phyloP scores from a whole-genome alignment of 371 early-diverging fungal genomes.

The Actinomortierella ambigua region DNA sequence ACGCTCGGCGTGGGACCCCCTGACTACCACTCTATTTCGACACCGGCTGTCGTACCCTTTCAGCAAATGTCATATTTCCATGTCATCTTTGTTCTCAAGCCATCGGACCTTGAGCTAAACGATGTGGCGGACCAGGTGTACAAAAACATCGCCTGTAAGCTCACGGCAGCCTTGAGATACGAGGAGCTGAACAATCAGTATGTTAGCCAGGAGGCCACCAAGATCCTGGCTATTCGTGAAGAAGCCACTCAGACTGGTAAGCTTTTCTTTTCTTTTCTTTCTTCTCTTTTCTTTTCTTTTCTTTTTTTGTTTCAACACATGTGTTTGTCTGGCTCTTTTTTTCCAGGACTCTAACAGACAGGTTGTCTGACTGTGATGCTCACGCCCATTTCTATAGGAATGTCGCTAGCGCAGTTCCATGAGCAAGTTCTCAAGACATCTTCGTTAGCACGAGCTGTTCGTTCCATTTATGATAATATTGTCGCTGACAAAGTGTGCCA shows the following conservation, averaged over 20 bases:
- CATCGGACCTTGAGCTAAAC: conserved; percentile 61
- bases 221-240: conserved; percentile 68
- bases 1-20: background rate
- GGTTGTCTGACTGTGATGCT: background rate
- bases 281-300: background rate
- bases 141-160: conserved; percentile 71
- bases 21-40: conserved; percentile 19
- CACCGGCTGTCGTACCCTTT: conserved; percentile 30
- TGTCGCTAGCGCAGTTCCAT: conserved; percentile 32
- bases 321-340: background rate
- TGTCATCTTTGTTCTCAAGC: conserved; percentile 75
- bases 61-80: conserved; percentile 80
- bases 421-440: conserved; percentile 48
- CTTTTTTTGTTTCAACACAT: no score
- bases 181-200: conserved; percentile 85
- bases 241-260: conserved; percentile 57
- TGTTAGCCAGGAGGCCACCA: conserved; percentile 75
- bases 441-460: conserved; percentile 63
- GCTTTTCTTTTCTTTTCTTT: background rate
- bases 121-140: conserved; percentile 71
- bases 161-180: conserved; percentile 79
- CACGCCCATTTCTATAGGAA: conserved; percentile 2
- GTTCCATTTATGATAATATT: conserved; percentile 65
- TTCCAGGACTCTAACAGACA: background rate
- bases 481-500: conserved; percentile 62